Conservation (phyloP, 2,329 filamentous ascomycete genomes). For the Ophiostoma novo-ulmi region DNA sequence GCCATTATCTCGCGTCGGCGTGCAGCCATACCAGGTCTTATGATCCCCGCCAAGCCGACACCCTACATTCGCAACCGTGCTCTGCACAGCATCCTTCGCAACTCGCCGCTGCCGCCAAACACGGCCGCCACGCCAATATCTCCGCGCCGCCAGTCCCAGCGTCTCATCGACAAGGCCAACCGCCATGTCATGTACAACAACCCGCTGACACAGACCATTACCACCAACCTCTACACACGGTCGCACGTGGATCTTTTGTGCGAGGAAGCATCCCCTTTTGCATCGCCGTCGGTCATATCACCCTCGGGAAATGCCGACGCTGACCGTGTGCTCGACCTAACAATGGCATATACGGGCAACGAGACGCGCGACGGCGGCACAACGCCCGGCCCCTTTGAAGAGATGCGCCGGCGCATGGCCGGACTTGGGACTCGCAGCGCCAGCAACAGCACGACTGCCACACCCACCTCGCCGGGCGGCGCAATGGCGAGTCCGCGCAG, state of each 20-base stretch:
- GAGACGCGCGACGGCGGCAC: slow-evolving; percentile 57
- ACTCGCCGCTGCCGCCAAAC: slow-evolving; percentile 56
- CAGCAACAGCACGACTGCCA: slow-evolving; percentile 33
- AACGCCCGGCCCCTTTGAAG: slow-evolving; percentile 59
- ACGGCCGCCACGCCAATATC: slow-evolving; percentile 49
- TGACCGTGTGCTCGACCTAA: slow-evolving; percentile 44
- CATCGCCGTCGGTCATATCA: slow-evolving; percentile 33
- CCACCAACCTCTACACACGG: slow-evolving; percentile 55
- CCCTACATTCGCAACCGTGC: slow-evolving; percentile 56
- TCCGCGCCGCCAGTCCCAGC: slow-evolving; percentile 49
- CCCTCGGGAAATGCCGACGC: slow-evolving; percentile 32
- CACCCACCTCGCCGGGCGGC: slow-evolving; percentile 17
- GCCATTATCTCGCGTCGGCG: slow-evolving; percentile 31
- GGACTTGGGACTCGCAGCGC: slow-evolving; percentile 41
- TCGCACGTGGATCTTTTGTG: slow-evolving; percentile 59
- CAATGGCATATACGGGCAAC: slow-evolving; percentile 48
- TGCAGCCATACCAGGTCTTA: slow-evolving; percentile 30
- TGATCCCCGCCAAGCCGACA: slow-evolving; percentile 32
- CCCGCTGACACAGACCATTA: slow-evolving; percentile 59
- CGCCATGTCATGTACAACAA: slow-evolving; percentile 58
- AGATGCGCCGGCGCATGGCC: slow-evolving; percentile 56
- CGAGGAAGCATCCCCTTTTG: slow-evolving; percentile 48
- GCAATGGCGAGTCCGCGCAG: slow-evolving; percentile 37
- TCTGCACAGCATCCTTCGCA: slow-evolving; percentile 60
- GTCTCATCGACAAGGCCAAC: slow-evolving; percentile 50